Evolutionary conservation across 129 eudicot species (phyloP).

Genomic region (Rutidosis leptorrhynchoides): DNA sequence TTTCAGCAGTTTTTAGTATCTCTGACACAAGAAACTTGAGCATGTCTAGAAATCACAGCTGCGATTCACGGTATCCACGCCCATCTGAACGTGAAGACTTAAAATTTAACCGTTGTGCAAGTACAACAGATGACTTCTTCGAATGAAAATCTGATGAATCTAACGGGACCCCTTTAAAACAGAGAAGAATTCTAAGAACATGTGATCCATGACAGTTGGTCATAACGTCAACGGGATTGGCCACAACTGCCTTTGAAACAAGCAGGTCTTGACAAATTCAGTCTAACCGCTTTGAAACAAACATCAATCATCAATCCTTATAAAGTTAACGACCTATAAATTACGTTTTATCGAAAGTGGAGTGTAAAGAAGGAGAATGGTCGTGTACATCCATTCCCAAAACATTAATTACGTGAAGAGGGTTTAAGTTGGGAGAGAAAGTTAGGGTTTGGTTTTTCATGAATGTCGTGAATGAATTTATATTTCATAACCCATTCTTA

Average conservation of each 20-base stretch:
- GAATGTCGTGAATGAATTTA: too few species aligned
- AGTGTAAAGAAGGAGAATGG: too few species aligned
- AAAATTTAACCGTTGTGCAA: constrained; percentile 69
- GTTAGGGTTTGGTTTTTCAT: too few species aligned
- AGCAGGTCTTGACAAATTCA: too few species aligned
- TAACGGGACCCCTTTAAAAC: constrained; percentile 79
- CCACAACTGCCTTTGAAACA: constrained; percentile 72
- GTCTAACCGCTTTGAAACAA: too few species aligned
- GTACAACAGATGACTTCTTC: constrained; percentile 57
- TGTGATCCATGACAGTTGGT: constrained; percentile 88
- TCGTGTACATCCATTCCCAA: too few species aligned
- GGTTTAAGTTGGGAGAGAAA: too few species aligned
- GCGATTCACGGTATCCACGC: constrained; percentile 33
- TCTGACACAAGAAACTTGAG: constrained; percentile 67
- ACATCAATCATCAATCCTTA: too few species aligned
- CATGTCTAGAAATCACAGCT: constrained; percentile 63
- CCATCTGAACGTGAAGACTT: constrained; percentile 33
- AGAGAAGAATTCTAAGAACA: constrained; percentile 84
- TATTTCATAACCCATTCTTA: too few species aligned
- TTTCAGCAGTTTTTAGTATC: constrained; percentile 66
- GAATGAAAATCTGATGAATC: constrained; percentile 75
- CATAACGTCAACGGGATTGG: constrained; percentile 74
- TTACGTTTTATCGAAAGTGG: too few species aligned
- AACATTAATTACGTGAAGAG: too few species aligned
- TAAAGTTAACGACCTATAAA: too few species aligned